Base-by-base conservation (phyloP, 2,329 filamentous ascomycete genomes). In the Aspergillus sclerotialis region DNA sequence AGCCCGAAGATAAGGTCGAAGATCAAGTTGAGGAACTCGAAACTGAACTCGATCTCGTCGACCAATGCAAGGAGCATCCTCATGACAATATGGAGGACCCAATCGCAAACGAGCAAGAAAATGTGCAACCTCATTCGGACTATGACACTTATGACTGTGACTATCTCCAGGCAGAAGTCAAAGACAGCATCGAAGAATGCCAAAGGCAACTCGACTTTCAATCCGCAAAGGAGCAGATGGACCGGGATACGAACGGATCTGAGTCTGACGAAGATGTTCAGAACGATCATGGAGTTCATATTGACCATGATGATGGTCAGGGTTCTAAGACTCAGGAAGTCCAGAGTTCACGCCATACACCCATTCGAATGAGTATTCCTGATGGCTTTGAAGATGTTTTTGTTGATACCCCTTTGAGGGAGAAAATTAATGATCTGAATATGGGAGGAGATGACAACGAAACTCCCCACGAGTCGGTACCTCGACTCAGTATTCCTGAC, bases 231-330 rank as follows among this genome's bases (percentile, higher is more conserved):
- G 11, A 4, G 7, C 29, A 30, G 13, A 12, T 17, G 10, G n/a
- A 32, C 6, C 16, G 15, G 13, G 27, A 12, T 26, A 17, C n/a
- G 10, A 11, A 30, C 11, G 8, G 25, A 5, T 5, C 5, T 7
- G 9, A 21, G 21, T 3, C 14, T 19, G 17, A 34, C 7, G 33
- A 31, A n/a, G 25, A 27, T 13, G 18, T 11, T 10, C 18, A 34
- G 14, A 43, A 46, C 14, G 38, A 33, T 1, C 41, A 44, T 38
- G 51, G 51, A 35, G 39, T 47, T 27, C 15, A 40, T 7, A 32
- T 33, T 7, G 37, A 43, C 7, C 36, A 37, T 3, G 18, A 33
- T 24, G 23, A 21, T 10, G 23, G 24, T 10, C 19, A 16, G 4
- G 28, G 31, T 13, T 18, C 14, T 14, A 32, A 35, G 14, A 23